phyloP scores from a whole-genome alignment of 140 eudicot species.

The Stevia rebaudiana region DNA sequence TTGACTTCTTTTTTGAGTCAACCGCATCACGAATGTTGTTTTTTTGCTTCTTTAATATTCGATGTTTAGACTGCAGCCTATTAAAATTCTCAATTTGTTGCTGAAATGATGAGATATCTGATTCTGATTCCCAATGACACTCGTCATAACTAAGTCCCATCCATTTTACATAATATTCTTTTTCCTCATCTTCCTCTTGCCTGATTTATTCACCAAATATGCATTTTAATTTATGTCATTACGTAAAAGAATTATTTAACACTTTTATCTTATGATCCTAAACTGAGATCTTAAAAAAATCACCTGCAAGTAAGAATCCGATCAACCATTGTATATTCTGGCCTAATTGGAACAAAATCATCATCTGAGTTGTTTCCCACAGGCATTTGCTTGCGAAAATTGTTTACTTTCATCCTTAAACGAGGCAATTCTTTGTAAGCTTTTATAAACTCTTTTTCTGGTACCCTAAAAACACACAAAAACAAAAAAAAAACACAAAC shows the following conservation, averaged over 20 bases:
- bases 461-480: constrained; percentile 58
- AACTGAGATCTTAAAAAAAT: neutral
- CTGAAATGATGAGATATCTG: constrained; percentile 81
- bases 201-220: constrained; percentile 31
- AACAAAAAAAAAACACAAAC: neutral
- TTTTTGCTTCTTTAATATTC: constrained; percentile 59
- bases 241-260: neutral
- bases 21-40: constrained; percentile 40
- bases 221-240: constrained; percentile 4
- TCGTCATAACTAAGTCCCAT: constrained; percentile 88
- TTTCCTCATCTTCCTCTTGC: constrained; percentile 53
- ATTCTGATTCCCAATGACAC: constrained; percentile 91
- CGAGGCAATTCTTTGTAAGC: constrained; percentile 89
- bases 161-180: constrained; percentile 90
- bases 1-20: constrained; percentile 55
- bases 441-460: constrained; percentile 80
- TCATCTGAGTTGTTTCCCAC: constrained; percentile 60
- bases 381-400: constrained; percentile 64
- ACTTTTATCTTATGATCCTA: neutral
- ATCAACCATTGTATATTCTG: constrained; percentile 95
- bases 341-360: constrained; percentile 75
- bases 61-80: constrained; percentile 51
- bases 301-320: constrained; percentile 93
- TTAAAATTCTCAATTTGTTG: constrained; percentile 73
- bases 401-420: constrained; percentile 72